Base-by-base conservation (phyloP, 2,329 filamentous ascomycete species). In the Ceratocystis variospora region DNA sequence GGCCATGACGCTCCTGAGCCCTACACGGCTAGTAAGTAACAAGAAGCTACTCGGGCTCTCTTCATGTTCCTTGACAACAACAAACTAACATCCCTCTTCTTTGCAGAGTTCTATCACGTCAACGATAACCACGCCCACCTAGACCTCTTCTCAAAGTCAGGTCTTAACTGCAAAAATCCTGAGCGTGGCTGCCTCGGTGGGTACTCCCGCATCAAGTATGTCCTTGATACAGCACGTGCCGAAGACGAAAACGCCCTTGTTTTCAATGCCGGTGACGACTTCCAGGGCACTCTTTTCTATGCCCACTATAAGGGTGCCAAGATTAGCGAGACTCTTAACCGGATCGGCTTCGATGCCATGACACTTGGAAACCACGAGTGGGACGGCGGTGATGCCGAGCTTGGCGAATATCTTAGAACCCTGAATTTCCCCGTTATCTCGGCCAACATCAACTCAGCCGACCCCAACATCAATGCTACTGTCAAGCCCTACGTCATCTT, bases 71-170 rank as follows among this genome's bases (percentile, higher is more conserved):
- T 22, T 17, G 15, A 10, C 57, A 17, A 22, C n/a, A 19, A 15
- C 6, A 57, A 41, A 22, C 31, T 63, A 19, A 33, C 31, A 28
- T 3, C 1, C 25, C 3, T 19, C 17, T n/a, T 59, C n/a, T 53
- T 62, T 15, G 44, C 65, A 78, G 77, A 84, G 5, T 86, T 87
- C 75, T 87, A 86, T 75, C 85, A 87, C 73, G 79, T 87, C 77
- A 87, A 87, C 71, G 85, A 87, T 72, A 83, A 87, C 15, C 85
- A 87, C 72, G 80, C 85, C 15, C 85, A 87, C 72, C 76, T 87
- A 19, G 84, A 87, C 71, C 75, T 87, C 73, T 87, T 83, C 74
- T 77, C 79, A 33, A 79, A 80, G 15, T 82, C 82, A 0, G 85
- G 85, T 65, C 81, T 82, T 10, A 83, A 87, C 74, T 87, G 85